Evolutionary conservation across 2,329 filamentous ascomycete species (phyloP).

Genomic region (Didymella arachidicola): DNA sequence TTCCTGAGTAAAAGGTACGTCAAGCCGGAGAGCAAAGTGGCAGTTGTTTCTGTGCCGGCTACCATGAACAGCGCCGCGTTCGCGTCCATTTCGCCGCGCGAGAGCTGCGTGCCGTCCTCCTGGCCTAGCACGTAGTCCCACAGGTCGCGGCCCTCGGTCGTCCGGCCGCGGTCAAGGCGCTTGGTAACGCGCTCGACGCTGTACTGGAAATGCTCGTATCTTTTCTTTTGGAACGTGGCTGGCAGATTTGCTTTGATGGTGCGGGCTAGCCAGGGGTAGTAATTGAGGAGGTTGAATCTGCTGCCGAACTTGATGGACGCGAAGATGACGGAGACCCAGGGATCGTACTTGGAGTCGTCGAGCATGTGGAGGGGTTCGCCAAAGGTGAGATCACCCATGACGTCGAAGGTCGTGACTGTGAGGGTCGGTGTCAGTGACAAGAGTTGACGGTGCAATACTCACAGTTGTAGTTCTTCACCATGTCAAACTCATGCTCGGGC

Average conservation of each 20-base stretch:
- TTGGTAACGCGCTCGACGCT: conserved; percentile 38
- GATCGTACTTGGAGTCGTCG: conserved; percentile 36
- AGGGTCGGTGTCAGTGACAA: background rate
- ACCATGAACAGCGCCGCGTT: conserved; percentile 33
- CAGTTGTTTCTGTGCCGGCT: conserved; percentile 42
- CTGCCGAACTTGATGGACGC: conserved; percentile 10
- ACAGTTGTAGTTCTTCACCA: conserved; percentile 47
- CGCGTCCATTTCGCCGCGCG: conserved; percentile 1
- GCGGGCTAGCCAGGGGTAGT: conserved; percentile 1
- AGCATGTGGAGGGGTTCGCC: conserved; percentile 45
- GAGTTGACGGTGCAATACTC: background rate
- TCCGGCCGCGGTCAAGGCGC: conserved; percentile 38
- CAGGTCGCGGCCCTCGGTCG: conserved; percentile 47
- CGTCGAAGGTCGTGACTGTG: conserved; percentile 40
- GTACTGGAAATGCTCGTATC: conserved; percentile 29
- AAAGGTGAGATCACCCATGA: conserved; percentile 47
- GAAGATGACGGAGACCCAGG: conserved; percentile 46
- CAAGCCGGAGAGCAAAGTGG: conserved; percentile 34
- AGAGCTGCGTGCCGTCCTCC: conserved; percentile 18
- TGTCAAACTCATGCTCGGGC: conserved; percentile 44
- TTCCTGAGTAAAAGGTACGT: conserved; percentile 38
- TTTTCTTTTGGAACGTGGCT: conserved; percentile 16
- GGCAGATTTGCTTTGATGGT: background rate
- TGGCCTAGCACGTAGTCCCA: conserved; percentile 51
- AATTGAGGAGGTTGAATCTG: conserved; percentile 21